Conservation (phyloP, 1,284 basidiomycete genomes). For the Tranzscheliella williamsii region DNA sequence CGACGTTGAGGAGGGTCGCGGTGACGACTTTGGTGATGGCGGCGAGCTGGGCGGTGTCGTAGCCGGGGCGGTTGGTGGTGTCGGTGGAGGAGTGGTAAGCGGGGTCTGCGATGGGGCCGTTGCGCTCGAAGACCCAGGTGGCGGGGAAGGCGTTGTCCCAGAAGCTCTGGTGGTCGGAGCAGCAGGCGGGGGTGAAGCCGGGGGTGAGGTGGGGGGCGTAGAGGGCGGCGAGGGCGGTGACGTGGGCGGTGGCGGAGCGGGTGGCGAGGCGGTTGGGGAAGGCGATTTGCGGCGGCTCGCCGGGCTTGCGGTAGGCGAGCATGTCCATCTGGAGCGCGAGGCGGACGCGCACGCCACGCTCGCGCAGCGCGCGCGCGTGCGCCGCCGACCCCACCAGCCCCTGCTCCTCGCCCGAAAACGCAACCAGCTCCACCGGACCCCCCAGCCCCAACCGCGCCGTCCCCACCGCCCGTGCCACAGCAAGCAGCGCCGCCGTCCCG, state of each 20-base stretch:
- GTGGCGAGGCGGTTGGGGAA: slow-evolving; percentile 56
- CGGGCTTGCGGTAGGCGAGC: slow-evolving; percentile 49
- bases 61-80: slow-evolving; percentile 43
- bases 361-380: slow-evolving; percentile 24
- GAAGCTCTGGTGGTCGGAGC: slow-evolving; percentile 60
- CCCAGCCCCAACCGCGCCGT: slow-evolving; percentile 14
- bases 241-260: slow-evolving; percentile 29
- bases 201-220: slow-evolving; percentile 50
- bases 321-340: slow-evolving; percentile 52
- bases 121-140: slow-evolving; percentile 60
- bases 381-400: slow-evolving; percentile 45
- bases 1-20: slow-evolving; percentile 38
- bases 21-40: slow-evolving; percentile 51
- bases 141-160: slow-evolving; percentile 41
- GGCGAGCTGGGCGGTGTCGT: slow-evolving; percentile 56
- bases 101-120: slow-evolving; percentile 59
- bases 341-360: slow-evolving; percentile 3
- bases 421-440: slow-evolving; percentile 52
- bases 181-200: slow-evolving; percentile 56
- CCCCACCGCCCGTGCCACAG: slow-evolving; percentile 48
- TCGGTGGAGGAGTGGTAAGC: slow-evolving; percentile 60
- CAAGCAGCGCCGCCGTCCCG: slow-evolving; percentile 49
- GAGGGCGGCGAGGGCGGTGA: slow-evolving; percentile 49
- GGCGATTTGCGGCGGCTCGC: slow-evolving; percentile 58
- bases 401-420: slow-evolving; percentile 61